Percentiles rank a stretch among this genome's conserved stretches.
Evolutionary conservation across 345 rosid species (phyloP).

Genomic region (Eucalyptus albens): DNA sequence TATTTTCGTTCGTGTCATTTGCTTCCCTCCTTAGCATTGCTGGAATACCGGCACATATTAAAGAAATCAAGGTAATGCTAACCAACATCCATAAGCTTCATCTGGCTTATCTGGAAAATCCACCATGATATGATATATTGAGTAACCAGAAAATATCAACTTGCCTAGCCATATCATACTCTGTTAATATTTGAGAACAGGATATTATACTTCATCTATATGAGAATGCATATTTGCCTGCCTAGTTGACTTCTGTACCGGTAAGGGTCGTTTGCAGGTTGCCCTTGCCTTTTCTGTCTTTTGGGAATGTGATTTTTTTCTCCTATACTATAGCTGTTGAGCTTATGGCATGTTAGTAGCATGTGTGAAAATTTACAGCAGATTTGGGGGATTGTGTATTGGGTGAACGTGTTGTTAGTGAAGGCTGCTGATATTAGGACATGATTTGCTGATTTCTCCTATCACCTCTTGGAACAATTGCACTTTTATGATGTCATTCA

Average conservation of each 20-base stretch:
- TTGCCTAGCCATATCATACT: not conserved
- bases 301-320: not conserved
- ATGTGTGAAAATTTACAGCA: not conserved
- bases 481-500: not conserved
- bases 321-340: not conserved
- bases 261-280: not conserved
- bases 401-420: not conserved
- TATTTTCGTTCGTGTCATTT: conserved; percentile 80
- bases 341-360: not conserved
- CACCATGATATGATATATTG: not conserved
- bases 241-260: not conserved
- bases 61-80: conserved; percentile 68
- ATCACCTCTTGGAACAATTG: not conserved
- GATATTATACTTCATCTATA: not conserved
- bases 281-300: not conserved
- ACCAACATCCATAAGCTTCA: not conserved
- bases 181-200: not conserved
- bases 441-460: not conserved
- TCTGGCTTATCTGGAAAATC: not conserved
- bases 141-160: not conserved
- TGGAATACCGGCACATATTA: conserved; percentile 62
- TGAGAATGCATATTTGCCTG: not conserved
- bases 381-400: not conserved
- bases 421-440: not conserved
- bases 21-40: conserved; percentile 79